Conservation (phyloP, 2,329 filamentous ascomycete genomes). For the Amesomyces nigricolor region DNA sequence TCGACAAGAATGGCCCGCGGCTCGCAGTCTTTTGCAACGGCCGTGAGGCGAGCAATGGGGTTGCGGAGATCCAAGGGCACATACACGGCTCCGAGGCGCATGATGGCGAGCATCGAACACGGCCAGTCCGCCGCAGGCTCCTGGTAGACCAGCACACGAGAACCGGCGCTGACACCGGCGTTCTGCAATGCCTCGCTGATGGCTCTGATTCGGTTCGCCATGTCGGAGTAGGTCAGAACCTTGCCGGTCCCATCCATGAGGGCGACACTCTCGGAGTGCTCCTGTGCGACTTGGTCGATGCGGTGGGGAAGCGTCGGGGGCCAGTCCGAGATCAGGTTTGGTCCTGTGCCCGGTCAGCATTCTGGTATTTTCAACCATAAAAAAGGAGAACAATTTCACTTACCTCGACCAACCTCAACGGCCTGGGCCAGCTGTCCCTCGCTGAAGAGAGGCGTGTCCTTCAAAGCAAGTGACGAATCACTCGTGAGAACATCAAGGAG, state of each 20-base stretch:
- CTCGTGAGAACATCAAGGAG: too few species aligned
- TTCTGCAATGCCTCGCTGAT: neutral
- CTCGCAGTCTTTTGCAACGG: slow-evolving; percentile 27
- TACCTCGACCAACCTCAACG: too few species aligned
- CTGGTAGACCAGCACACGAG: slow-evolving; percentile 3
- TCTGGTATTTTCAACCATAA: too few species aligned
- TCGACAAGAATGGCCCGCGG: slow-evolving; percentile 29
- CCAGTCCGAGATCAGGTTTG: slow-evolving; percentile 1
- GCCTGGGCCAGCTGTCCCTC: too few species aligned
- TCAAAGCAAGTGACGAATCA: too few species aligned
- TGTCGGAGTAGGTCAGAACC: neutral
- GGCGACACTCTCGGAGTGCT: slow-evolving; percentile 1
- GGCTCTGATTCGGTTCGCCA: neutral
- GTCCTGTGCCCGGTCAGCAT: neutral
- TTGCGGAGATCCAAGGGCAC: slow-evolving; percentile 32
- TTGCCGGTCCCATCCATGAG: slow-evolving; percentile 9
- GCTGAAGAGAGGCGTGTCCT: too few species aligned
- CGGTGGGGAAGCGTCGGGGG: slow-evolving; percentile 4
- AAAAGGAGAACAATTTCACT: too few species aligned
- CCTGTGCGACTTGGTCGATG: slow-evolving; percentile 2
- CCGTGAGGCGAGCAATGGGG: slow-evolving; percentile 25
- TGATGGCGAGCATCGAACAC: slow-evolving; percentile 32
- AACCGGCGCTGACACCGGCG: neutral
- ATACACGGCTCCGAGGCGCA: slow-evolving; percentile 29
- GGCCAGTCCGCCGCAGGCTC: slow-evolving; percentile 29